Base-by-base conservation (phyloP, 1,284 basidiomycete genomes). In the Trametes polyzona region DNA sequence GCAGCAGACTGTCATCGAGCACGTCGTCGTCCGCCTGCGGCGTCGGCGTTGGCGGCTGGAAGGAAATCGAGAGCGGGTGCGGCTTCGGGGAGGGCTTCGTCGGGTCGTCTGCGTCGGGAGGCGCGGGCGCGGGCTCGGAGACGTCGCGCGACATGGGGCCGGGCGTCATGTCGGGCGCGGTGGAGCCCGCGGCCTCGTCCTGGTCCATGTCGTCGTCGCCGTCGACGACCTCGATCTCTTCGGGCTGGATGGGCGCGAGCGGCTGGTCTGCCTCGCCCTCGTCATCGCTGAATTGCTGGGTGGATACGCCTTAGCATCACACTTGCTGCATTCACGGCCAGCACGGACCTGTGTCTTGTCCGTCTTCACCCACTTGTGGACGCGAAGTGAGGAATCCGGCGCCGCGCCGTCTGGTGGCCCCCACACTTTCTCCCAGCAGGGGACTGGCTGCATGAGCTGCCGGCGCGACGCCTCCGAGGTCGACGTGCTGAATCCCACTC, bases 281-380 rank as follows among this genome's bases (percentile, higher is more conserved):
- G 55, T 92, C 88, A 67, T 92, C 90, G 66, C 85, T 90, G 66
- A 90, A 91, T 80, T 90, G 85, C 90, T 92, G 46, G n/a, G n/a
- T n/a, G n/a, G n/a, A n/a, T n/a, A n/a, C n/a, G n/a, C n/a, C n/a
- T 16, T n/a, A n/a, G n/a, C n/a, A n/a, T n/a, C n/a, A n/a, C n/a
- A n/a, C n/a, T n/a, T n/a, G n/a, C n/a, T n/a, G n/a, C n/a, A n/a
- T n/a, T n/a, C n/a, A n/a, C n/a, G n/a, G n/a, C n/a, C n/a, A n/a
- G n/a, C 47, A 67, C 79, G 46, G 66, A 88, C 89, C 76, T 89
- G 90, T 47, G 77, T 76, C 70, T 84, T 88, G 52, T 90, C 87
- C 9, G 87, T 88, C 68, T 84, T 87, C 12, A 87, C 80, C 89
- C 89, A 92, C 67, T 84, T 86, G 67, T 78, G 83, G 19, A 90